Evolutionary conservation across 352 stramenopile species (phyloP), one percentile per base, ranked within the genome.

Genomic region (Globisporangium alternatum): DNA sequence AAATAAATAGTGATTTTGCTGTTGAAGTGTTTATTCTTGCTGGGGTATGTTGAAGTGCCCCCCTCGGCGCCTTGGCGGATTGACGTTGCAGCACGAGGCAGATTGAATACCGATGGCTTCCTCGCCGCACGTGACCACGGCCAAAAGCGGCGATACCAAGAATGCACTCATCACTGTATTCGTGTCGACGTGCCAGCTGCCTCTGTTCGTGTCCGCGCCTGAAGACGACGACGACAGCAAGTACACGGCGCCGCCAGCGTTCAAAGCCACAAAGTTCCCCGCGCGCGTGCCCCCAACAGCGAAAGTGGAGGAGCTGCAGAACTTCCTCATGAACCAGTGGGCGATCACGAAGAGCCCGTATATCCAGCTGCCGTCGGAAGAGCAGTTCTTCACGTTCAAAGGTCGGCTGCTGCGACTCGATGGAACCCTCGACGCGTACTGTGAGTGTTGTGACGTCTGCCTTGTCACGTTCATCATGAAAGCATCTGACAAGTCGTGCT

Each of bases 351-450:
- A 89, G 64, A 84, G 68, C 51, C 68, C 69, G 31, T 83, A 83
- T 56, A 68, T 72, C 2, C 60, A 75, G 2, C 30, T 90, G 1
- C 75, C 80, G 12, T 48, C 70, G 1, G 55, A 57, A 19, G 76
- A 90, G 52, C 83, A 92, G 48, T 88, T 88, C 45, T 92, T 81
- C 68, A 92, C 76, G 5, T 89, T 89, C 65, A 88, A 88, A 71
- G 83, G 83, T 17, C 75, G 76, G 8, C 80, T 88, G 56, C 60
- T 92, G 9, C 79, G 81, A 2, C 75, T 90, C 13, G 79, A 90
- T 22, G 73, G 79, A 53, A 76, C 72, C 2, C 67, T 92, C 9
- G 83, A 90, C 61, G 71, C 67, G 35, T 89, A 86, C 58, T 92
- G 81, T 92, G 44, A 57, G 78, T 77, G 5, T 30, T 5, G 35